These are phyloP conservation scores for Oldenlandia corymbosa DNA, from an alignment of 257 asterid species.

Conservation along the genomic window DNA sequence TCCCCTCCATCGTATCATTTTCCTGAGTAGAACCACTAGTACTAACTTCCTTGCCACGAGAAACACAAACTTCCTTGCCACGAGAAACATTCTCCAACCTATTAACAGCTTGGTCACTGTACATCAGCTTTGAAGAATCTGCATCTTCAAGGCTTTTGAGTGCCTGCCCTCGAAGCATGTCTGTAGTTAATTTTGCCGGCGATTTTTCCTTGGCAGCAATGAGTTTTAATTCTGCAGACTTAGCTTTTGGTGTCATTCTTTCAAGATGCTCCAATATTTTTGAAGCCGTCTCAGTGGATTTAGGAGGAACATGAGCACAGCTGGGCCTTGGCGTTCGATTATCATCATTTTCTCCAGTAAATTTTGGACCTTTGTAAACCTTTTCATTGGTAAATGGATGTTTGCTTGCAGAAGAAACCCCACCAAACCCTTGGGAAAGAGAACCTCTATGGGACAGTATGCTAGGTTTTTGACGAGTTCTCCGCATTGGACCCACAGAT, in stretches of 20 bases:
- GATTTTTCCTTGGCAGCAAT: constrained; percentile 39
- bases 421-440: constrained; percentile 31
- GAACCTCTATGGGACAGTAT: constrained; percentile 34
- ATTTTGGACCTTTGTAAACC: constrained; percentile 24
- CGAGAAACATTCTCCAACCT: constrained; percentile 35
- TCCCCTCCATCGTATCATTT: constrained; percentile 28
- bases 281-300: constrained; percentile 72
- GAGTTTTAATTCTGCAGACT: constrained; percentile 51
- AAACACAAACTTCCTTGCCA: constrained; percentile 22
- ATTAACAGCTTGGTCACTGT: constrained; percentile 31
- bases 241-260: constrained; percentile 60
- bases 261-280: constrained; percentile 81
- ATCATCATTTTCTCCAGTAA: constrained; percentile 34
- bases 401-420: constrained; percentile 33
- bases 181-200: constrained; percentile 40
- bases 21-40: constrained; percentile 27
- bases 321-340: constrained; percentile 41
- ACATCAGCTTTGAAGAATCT: constrained; percentile 45
- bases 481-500: constrained; percentile 68
- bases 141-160: constrained; percentile 52
- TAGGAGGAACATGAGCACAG: constrained; percentile 49
- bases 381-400: constrained; percentile 24
- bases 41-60: constrained; percentile 23
- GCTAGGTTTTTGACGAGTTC: constrained; percentile 70
- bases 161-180: constrained; percentile 55